Evolutionary conservation across 495 filamentous ascomycete species (phyloP), one percentile per base, ranked within the genome.

Genomic region (Xylaria scruposa): DNA sequence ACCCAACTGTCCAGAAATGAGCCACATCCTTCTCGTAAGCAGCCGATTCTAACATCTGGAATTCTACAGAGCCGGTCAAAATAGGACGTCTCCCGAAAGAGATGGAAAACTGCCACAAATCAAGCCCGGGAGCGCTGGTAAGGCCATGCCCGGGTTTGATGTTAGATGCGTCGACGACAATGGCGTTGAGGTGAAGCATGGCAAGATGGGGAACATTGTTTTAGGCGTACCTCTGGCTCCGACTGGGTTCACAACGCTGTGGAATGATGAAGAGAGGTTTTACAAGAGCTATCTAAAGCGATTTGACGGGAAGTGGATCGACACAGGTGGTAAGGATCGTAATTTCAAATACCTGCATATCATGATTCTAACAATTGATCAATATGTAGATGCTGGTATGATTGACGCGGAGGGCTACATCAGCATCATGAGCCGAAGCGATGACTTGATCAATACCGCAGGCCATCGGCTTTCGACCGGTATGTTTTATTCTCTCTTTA

Each of bases 391-490:
- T 79, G 92, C 93, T 2, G 95, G 95, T 1, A 88, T 94, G 80
- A 87, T 97, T 68, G 95, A 97, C 79, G 76, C 86, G 15, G 90
- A 94, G 15, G 93, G 92, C 2, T 97, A 97, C 78, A 87, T 97
- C 60, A 91, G 93, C 77, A 89, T 97, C 76, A 94, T 97, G 93
- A 89, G 91, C 2, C 86, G 94, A 67, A 89, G 90, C 4, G 95
- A 98, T 84, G 95, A 98, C 80, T 91, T 98, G 70, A 97, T 98
- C 78, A 98, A 98, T 76, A 95, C 97, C 1, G 94, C 95, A 36
- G 95, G 95, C 3, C 95, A 98, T 82, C 89, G 95, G 4, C 94
- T 98, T 72, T 93, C 91, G 75, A 98, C 94, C 3, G 94, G 92
- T 92, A 83, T 68, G 84, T 77, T n/a, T 31, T 42, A 7, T 46